Percentiles rank a stretch among this genome's conserved stretches.
Conservation (phyloP, 2,329 filamentous ascomycete genomes). For the Fusarium falciforme region DNA sequence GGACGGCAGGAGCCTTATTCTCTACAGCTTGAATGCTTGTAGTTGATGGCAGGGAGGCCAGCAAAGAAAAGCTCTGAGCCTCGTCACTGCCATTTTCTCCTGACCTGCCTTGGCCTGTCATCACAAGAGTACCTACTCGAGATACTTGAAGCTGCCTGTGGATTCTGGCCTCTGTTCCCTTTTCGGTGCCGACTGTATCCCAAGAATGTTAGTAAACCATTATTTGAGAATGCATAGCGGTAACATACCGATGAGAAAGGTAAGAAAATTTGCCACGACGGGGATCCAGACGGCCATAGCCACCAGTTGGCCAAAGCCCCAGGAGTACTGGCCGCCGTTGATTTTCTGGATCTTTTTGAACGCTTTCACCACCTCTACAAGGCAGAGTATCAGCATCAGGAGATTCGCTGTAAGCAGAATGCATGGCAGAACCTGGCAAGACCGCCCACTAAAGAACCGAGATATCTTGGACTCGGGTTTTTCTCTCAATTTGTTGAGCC, state of each 20-base stretch:
- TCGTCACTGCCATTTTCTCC: background rate
- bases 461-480: background rate
- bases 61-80: background rate
- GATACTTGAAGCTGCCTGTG: background rate
- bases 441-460: background rate
- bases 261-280: background rate
- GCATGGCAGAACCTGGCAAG: background rate
- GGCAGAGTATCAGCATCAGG: background rate
- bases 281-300: slow-evolving; percentile 14
- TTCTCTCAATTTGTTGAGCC: background rate
- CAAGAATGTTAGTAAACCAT: background rate
- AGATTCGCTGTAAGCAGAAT: background rate
- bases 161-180: background rate
- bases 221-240: background rate
- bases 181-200: background rate
- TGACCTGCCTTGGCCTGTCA: background rate
- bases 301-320: slow-evolving; percentile 8
- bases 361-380: background rate
- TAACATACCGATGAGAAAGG: background rate
- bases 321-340: background rate
- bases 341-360: background rate
- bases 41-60: background rate
- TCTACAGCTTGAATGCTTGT: background rate
- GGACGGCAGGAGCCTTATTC: background rate
- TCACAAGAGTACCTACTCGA: background rate